Conservation (phyloP, 148 eudicot genomes). For the Cornus florida region DNA sequence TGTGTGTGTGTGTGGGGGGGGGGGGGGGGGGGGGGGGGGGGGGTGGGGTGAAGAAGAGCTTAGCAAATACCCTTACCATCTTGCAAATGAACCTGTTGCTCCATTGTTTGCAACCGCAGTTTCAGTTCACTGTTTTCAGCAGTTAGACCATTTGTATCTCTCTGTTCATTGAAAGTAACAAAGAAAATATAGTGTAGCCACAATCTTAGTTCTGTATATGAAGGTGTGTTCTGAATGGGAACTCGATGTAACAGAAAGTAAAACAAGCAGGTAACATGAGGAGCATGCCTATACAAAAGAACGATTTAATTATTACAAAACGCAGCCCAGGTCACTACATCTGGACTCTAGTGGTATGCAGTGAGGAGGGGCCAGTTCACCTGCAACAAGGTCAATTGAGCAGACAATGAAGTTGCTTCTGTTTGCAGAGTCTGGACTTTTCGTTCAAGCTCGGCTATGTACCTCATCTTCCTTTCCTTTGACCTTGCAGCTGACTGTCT, state of each 20-base stretch:
- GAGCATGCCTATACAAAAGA: too few relatives aligned
- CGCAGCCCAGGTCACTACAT: neutral
- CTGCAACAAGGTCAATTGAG: conserved; percentile 75
- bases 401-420: conserved; percentile 73
- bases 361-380: conserved; percentile 18
- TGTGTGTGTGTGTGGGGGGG: too few relatives aligned
- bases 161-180: conserved; percentile 38
- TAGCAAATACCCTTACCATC: conserved; percentile 59
- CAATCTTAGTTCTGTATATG: too few relatives aligned
- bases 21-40: too few relatives aligned
- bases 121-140: conserved; percentile 93
- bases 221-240: too few relatives aligned
- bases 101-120: conserved; percentile 89
- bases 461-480: conserved; percentile 85
- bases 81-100: conserved; percentile 96
- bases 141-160: conserved; percentile 85
- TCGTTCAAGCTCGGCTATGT: conserved; percentile 79
- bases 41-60: too few relatives aligned
- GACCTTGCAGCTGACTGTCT: conserved; percentile 88
- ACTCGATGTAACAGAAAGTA: neutral
- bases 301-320: neutral
- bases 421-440: conserved; percentile 77
- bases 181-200: neutral
- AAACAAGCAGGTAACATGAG: too few relatives aligned
- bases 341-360: neutral